A percentile compares a stretch with the other conserved stretches of the same genome.
Conservation (phyloP, 2,329 filamentous ascomycete genomes). For the Huntiella decipiens region DNA sequence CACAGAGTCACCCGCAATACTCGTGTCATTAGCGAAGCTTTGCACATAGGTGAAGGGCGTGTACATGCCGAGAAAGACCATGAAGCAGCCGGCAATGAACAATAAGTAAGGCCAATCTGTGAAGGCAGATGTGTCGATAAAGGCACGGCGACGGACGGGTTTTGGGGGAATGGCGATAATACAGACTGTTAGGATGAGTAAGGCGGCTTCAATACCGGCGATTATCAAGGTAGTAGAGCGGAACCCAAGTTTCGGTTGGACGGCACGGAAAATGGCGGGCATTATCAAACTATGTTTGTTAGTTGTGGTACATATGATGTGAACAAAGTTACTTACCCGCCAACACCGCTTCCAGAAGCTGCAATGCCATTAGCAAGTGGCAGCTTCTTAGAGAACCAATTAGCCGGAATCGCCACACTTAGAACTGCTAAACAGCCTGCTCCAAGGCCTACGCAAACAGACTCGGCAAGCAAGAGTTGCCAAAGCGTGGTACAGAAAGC, state of each 20-base stretch:
- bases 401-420: conserved; percentile 21
- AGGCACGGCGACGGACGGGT: conserved; percentile 13
- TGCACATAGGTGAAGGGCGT: conserved; percentile 28
- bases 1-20: conserved; percentile 17
- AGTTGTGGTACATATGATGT: neutral
- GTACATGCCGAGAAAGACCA: conserved; percentile 20
- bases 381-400: conserved; percentile 22
- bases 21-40: conserved; percentile 22
- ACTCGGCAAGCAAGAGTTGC: conserved; percentile 24
- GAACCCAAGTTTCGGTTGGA: conserved; percentile 18
- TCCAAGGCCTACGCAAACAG: conserved; percentile 24
- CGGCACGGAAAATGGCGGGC: conserved; percentile 20
- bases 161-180: conserved; percentile 16
- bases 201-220: conserved; percentile 19
- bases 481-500: conserved; percentile 22
- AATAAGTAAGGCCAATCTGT: conserved; percentile 17
- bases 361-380: conserved; percentile 26
- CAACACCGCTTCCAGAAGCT: conserved; percentile 22
- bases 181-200: conserved; percentile 16
- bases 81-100: conserved; percentile 18
- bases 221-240: conserved; percentile 20
- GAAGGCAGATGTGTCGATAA: conserved; percentile 18
- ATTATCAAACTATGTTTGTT: conserved; percentile 17
- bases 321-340: conserved; percentile 13
- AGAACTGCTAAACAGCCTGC: conserved; percentile 22